A percentile compares a stretch with the other conserved stretches of the same genome.
Evolutionary conservation across 331 rosid genomes (phyloP).

Genomic region (Pyrus hybrid): DNA sequence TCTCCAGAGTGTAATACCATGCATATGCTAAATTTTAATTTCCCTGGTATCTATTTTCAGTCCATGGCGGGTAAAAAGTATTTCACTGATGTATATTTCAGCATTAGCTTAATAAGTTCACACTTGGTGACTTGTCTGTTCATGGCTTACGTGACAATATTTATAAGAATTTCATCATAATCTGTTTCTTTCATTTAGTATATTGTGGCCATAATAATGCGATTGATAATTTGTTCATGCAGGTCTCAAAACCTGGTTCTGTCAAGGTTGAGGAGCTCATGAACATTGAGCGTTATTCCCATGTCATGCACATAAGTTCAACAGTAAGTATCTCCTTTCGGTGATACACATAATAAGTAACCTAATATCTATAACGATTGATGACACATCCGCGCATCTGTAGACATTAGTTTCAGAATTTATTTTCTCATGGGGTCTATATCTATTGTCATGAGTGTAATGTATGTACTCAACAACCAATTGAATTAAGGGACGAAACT

Average conservation of each 20-base stretch:
- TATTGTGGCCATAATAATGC: not conserved
- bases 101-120: not conserved
- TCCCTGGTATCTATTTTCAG: not conserved
- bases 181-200: not conserved
- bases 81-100: not conserved
- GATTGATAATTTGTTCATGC: not conserved
- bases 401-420: not conserved
- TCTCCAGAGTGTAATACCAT: not conserved
- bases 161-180: not conserved
- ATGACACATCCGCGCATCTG: not conserved
- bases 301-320: conserved; percentile 98
- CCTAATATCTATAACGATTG: not conserved
- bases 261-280: conserved; percentile 82
- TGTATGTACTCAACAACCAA: not conserved
- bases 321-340: conserved; percentile 41
- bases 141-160: not conserved
- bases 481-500: not conserved
- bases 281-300: conserved; percentile 89
- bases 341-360: not conserved
- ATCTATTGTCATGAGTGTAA: not conserved
- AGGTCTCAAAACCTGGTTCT: conserved; percentile 83
- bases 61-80: not conserved
- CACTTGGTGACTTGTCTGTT: not conserved
- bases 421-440: not conserved
- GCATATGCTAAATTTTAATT: not conserved